These are phyloP conservation scores for Aspergillus hortae DNA, from an alignment of 2,329 filamentous ascomycete species.

Conservation along the genomic window DNA sequence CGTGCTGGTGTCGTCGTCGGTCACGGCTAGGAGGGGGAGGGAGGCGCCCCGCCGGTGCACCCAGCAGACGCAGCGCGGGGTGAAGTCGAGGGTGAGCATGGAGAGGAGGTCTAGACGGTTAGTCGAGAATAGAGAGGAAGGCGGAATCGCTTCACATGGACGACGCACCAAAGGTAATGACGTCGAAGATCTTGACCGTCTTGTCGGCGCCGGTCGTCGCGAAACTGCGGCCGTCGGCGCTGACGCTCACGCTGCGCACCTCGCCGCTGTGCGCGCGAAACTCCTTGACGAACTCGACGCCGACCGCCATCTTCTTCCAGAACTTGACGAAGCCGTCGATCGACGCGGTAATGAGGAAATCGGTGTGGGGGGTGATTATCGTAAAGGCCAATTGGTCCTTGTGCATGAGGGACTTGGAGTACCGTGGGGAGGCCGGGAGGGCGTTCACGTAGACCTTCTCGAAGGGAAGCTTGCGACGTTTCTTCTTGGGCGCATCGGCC, in stretches of 20 bases:
- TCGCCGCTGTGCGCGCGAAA: slow-evolving; percentile 87
- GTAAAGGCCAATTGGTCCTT: slow-evolving; percentile 88
- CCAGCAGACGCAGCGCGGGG: slow-evolving; percentile 82
- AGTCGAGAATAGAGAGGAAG: neutral
- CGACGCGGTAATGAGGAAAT: slow-evolving; percentile 93
- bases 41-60: slow-evolving; percentile 86
- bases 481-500: slow-evolving; percentile 77
- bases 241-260: slow-evolving; percentile 78
- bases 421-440: slow-evolving; percentile 73
- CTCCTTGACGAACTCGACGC: slow-evolving; percentile 97
- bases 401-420: slow-evolving; percentile 98
- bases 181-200: slow-evolving; percentile 55
- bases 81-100: slow-evolving; percentile 73
- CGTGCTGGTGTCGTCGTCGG: slow-evolving; percentile 66
- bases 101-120: slow-evolving; percentile 64
- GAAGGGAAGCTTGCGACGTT: slow-evolving; percentile 83
- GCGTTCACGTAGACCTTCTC: slow-evolving; percentile 94
- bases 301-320: slow-evolving; percentile 91
- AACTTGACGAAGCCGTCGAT: slow-evolving; percentile 97
- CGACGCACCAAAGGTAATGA: slow-evolving; percentile 67
- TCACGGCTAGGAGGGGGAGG: slow-evolving; percentile 78
- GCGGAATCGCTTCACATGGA: neutral
- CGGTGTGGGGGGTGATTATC: slow-evolving; percentile 83
- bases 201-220: slow-evolving; percentile 70
- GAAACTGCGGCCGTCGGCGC: slow-evolving; percentile 87